A percentile compares a stretch with the other conserved stretches of the same genome.
phyloP scores from a whole-genome alignment of 2,329 filamentous ascomycete species.

The Lasiodiplodia theobromae region DNA sequence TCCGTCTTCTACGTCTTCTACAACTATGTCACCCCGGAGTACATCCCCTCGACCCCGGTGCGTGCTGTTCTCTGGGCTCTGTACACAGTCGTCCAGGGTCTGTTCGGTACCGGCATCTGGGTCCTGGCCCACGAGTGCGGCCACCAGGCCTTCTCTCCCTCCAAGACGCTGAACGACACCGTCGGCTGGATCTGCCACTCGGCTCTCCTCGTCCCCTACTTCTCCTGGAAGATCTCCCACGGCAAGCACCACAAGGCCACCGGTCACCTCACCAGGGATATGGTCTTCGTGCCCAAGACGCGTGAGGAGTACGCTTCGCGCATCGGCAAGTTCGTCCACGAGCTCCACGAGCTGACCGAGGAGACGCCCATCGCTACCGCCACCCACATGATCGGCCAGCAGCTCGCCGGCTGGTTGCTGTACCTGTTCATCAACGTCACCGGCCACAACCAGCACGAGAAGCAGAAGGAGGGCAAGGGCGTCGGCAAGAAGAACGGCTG shows the following conservation, averaged over 20 bases:
- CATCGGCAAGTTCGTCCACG: slow-evolving; percentile 76
- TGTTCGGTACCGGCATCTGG: slow-evolving; percentile 94
- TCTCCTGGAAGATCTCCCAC: slow-evolving; percentile 99
- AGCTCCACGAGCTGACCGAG: slow-evolving; percentile 88
- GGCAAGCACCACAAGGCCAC: slow-evolving; percentile 99
- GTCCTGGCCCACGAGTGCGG: slow-evolving; percentile 98
- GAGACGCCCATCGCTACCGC: slow-evolving; percentile 90
- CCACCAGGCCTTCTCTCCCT: slow-evolving; percentile 95
- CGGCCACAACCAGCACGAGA: slow-evolving; percentile 93
- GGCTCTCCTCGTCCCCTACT: slow-evolving; percentile 89
- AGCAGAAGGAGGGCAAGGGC: slow-evolving; percentile 90
- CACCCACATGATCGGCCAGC: slow-evolving; percentile 77
- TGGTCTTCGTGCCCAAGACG: slow-evolving; percentile 98
- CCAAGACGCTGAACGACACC: slow-evolving; percentile 86
- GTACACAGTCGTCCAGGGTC: slow-evolving; percentile 84
- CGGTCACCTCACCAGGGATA: slow-evolving; percentile 95
- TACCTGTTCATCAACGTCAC: slow-evolving; percentile 94
- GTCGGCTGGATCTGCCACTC: slow-evolving; percentile 94
- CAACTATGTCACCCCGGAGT: slow-evolving; percentile 86
- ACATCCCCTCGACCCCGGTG: slow-evolving; percentile 72
- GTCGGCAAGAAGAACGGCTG: slow-evolving; percentile 88
- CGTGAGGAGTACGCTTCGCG: slow-evolving; percentile 80
- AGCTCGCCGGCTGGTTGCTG: slow-evolving; percentile 90
- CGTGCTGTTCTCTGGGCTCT: slow-evolving; percentile 71
- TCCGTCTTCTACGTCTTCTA: slow-evolving; percentile 87